Base-by-base conservation (phyloP, 1,284 basidiomycete species). In the Ustilago cynodontis region DNA sequence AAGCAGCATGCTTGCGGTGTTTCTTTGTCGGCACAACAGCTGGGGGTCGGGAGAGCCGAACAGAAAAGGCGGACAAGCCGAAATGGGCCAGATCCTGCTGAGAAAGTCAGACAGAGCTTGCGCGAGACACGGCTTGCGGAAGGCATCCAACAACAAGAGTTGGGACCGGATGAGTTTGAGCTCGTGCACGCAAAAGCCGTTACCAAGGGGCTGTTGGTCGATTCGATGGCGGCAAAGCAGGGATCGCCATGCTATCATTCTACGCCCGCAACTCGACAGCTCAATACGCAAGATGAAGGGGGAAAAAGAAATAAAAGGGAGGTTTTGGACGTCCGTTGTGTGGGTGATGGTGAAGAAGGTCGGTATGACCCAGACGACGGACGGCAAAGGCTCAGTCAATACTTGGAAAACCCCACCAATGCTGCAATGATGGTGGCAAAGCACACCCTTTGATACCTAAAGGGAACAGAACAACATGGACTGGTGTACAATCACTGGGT, bases 71-170 rank as follows among this genome's bases (percentile, higher is more conserved):
- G 47, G 43, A 14, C 49, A 53, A 24, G 26, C 54, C 39, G 39
- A 57, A 31, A 31, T 22, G 10, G 41, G 55, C n/a, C n/a, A 10
- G 39, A 18, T 41, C 9, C 11, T 13, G 35, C 29, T 13, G n/a
- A 35, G 22, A 29, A n/a, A 54, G 22, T n/a, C 13, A n/a, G 26
- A 54, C n/a, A 20, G 24, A 31, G 18, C 18, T 26, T 49, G 47
- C 10, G 24, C 24, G 39, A 54, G 59, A 62, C 59, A 62, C 59
- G 45, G 41, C 31, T 62, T 62, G 59, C 59, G 59, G 59, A 62
- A 55, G 35, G 18, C 13, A 37, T 24, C 7, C 14, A 50, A 41
- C 11, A 20, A 53, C 39, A 2, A 20, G n/a, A n/a, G n/a, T 6
- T 8, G 22, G 4, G 18, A 59, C 6, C 14, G 41, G 18, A 43